phyloP scores from a whole-genome alignment of 2,329 filamentous ascomycete species.

The Pyricularia sp. region DNA sequence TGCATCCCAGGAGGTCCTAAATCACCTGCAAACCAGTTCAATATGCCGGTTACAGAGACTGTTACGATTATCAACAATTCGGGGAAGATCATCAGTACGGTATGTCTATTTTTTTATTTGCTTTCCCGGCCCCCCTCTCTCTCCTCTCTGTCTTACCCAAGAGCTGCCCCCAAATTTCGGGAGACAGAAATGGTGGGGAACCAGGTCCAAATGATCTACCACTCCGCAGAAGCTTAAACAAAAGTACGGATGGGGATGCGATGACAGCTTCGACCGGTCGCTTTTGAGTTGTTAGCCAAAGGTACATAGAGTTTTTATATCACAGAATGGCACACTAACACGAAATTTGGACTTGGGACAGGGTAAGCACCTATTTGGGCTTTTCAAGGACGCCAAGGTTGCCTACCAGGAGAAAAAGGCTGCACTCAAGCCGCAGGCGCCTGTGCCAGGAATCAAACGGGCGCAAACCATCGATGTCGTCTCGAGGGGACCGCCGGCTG shows the following conservation, averaged over 20 bases:
- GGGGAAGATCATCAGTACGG: conserved; percentile 83
- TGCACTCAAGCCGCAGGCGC: conserved; percentile 59
- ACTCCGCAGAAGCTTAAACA: neutral
- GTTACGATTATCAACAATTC: conserved; percentile 86
- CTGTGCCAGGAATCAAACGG: conserved; percentile 39
- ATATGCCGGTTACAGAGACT: conserved; percentile 51
- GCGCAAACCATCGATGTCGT: conserved; percentile 45
- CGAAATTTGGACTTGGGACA: conserved; percentile 23
- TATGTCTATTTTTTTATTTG: conserved; percentile 31
- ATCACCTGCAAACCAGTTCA: conserved; percentile 9
- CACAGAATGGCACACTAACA: neutral
- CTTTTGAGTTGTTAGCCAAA: neutral
- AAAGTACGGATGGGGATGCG: neutral
- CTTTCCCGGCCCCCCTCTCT: no score
- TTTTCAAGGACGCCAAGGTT: conserved; percentile 86
- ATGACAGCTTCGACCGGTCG: conserved; percentile 4
- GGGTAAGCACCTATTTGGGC: conserved; percentile 82
- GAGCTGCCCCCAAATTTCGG: neutral
- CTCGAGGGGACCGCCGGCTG: conserved; percentile 11
- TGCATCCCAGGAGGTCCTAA: neutral
- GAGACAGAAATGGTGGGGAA: neutral
- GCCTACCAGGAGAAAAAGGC: conserved; percentile 85
- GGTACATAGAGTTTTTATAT: neutral
- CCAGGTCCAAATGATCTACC: neutral
- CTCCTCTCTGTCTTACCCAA: neutral